Percentiles rank a stretch among this genome's conserved stretches.
Conservation (phyloP, 441 rosid genomes). For the Gossypium armourianum region DNA sequence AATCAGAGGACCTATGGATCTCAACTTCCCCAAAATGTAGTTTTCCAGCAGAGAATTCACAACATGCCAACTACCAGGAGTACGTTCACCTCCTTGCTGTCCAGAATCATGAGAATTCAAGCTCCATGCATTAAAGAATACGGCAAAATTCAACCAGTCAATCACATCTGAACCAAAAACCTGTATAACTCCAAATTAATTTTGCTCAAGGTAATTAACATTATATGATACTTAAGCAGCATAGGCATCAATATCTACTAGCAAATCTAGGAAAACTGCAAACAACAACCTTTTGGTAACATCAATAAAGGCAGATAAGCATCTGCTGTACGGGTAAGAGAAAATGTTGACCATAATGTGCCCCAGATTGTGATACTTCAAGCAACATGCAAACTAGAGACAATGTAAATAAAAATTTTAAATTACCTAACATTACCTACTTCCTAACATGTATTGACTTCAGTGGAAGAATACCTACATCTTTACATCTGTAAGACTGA, state of each 20-base stretch:
- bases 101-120: constrained; percentile 46
- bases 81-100: constrained; percentile 24
- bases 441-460: neutral
- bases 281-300: neutral
- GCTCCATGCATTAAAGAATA: constrained; percentile 75
- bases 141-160: constrained; percentile 82
- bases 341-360: neutral
- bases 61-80: constrained; percentile 33
- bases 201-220: neutral
- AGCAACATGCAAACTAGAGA: neutral
- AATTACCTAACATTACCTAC: neutral
- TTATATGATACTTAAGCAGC: neutral
- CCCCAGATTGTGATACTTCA: neutral
- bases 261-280: neutral
- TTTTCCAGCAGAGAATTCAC: constrained; percentile 50
- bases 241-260: neutral
- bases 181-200: constrained; percentile 33
- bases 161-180: constrained; percentile 53
- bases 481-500: neutral
- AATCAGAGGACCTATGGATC: constrained; percentile 37
- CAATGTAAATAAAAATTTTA: neutral
- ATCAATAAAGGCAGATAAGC: neutral
- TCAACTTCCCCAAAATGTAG: constrained; percentile 39
- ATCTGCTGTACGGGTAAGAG: neutral
- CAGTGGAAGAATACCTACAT: neutral